phyloP scores from a whole-genome alignment of 805 yeast genomes.

The Starmerella floricola region DNA sequence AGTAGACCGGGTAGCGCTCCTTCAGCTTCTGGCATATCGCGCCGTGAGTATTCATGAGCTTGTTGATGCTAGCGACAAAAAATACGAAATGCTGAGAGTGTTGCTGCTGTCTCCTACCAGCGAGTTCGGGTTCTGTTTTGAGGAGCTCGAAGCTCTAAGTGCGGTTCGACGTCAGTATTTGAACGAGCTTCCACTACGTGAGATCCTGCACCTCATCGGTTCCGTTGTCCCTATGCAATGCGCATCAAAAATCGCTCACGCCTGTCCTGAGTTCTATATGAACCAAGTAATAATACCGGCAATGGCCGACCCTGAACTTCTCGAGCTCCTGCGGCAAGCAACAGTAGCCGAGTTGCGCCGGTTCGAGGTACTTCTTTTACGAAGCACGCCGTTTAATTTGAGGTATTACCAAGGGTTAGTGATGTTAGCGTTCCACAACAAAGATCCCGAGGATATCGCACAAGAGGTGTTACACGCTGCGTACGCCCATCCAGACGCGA shows the following conservation, averaged over 20 bases:
- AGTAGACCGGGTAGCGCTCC: slow-evolving; percentile 10
- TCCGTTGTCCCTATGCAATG: slow-evolving; percentile 3
- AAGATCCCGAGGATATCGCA: slow-evolving; percentile 4
- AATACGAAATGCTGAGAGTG: slow-evolving; percentile 2
- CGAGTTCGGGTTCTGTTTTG: slow-evolving; percentile 17
- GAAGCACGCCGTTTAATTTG: slow-evolving; percentile 19
- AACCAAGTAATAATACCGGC: slow-evolving; percentile 11
- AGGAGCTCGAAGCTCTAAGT: slow-evolving; percentile 14
- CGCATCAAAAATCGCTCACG: slow-evolving; percentile 12
- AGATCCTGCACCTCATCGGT: slow-evolving; percentile 8
- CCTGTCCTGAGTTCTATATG: slow-evolving; percentile 11
- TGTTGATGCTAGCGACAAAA: background rate
- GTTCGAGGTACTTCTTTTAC: slow-evolving; percentile 10
- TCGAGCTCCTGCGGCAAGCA: slow-evolving; percentile 2
- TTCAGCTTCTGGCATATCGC: slow-evolving; percentile 15
- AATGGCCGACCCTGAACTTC: background rate
- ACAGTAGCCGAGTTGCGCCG: slow-evolving; percentile 4
- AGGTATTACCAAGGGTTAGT: slow-evolving; percentile 16
- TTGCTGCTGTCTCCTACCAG: slow-evolving; percentile 13
- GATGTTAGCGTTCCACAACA: slow-evolving; percentile 3
- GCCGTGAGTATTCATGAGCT: slow-evolving; percentile 9
- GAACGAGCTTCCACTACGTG: background rate
- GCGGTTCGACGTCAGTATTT: slow-evolving; percentile 7
- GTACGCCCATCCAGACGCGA: slow-evolving; percentile 6
- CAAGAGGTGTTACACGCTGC: slow-evolving; percentile 12